phyloP scores from a whole-genome alignment of 2,329 filamentous ascomycete genomes.

The Microdochium paspali region DNA sequence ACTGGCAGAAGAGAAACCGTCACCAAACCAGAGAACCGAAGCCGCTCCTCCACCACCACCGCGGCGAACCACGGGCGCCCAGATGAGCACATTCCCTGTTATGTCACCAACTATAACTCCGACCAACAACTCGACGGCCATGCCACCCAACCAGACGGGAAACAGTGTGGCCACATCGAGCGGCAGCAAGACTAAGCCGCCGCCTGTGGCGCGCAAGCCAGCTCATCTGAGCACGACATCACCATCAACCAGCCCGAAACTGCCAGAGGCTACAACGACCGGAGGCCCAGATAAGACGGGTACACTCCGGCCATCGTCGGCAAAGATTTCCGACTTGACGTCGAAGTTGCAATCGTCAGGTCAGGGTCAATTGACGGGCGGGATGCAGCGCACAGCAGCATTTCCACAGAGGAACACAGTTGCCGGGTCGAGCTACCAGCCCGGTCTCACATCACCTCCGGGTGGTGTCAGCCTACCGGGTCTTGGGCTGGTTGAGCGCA shows the following conservation, averaged over 20 bases:
- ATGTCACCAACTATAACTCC: constrained; percentile 6
- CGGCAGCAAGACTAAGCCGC: constrained; percentile 28
- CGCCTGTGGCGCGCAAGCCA: constrained; percentile 55
- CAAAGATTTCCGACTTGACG: constrained; percentile 17
- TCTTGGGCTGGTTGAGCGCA: constrained; percentile 14
- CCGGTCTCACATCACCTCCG: constrained; percentile 4
- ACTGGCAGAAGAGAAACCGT: constrained; percentile 28
- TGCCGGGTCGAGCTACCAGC: constrained; percentile 1
- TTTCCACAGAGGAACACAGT: constrained; percentile 3
- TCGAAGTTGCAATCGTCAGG: constrained; percentile 17
- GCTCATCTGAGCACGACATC: constrained; percentile 35
- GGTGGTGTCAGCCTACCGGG: constrained; percentile 16
- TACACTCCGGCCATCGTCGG: constrained; percentile 9
- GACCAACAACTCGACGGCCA: constrained; percentile 13
- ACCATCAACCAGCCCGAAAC: constrained; percentile 14
- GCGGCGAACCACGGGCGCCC: constrained; percentile 19
- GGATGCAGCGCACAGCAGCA: constrained; percentile 13
- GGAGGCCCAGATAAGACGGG: constrained; percentile 6
- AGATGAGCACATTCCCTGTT: constrained; percentile 4
- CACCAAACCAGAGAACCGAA: constrained; percentile 14
- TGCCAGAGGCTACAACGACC: background rate
- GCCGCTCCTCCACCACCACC: constrained; percentile 32
- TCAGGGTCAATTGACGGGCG: constrained; percentile 13
- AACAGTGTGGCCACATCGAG: constrained; percentile 24
- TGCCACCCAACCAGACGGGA: constrained; percentile 17